Base-by-base conservation (phyloP, 345 rosid species). In the Leavenworthia alabamica region DNA sequence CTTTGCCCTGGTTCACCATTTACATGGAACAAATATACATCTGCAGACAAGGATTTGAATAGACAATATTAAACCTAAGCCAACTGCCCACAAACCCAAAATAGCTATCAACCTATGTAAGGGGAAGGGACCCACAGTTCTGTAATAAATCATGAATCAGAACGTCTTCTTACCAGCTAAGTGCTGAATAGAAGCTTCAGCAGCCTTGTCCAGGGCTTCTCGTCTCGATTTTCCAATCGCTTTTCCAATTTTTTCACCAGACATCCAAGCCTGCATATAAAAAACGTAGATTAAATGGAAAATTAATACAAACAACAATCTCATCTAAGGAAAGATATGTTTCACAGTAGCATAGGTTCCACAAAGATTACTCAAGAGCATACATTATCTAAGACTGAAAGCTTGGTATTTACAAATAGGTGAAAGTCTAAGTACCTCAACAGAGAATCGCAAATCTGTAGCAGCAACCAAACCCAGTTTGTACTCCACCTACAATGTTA, bases 201-300 rank as follows among this genome's bases (percentile, higher is more conserved):
- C 89, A 15, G 99, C 96, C 70, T 72, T 84, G 33, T 60, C 70
- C 67, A 75, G 88, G 27, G 97, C 94, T 79, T 87, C 92, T 77
- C 86, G 78, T 79, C 95, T 90, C 27, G 97, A 82, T 70, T 80
- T 86, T 37, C 96, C 96, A 62, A 76, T 67, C 51, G 89, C 96
- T 69, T 88, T 82, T 42, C 99, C 90, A 72, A 86, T 73, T 75
- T 78, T 88, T 74, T 83, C 73, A 70, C 95, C 97, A 12, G 80
- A 84, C 73, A 93, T 75, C 97, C 88, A 83, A 72, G 78, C 94
- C 99, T 93, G 71, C 49, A 73, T 65, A 52, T 72, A 57, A 39
- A n/a, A 36, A 64, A 41, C n/a, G 60, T 35, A 35, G 40, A 28
- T 33, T 44, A 32, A 28, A 51, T 12, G 49, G 8, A 60, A 16